Evolutionary conservation across 1,139 yeast species (phyloP).

Genomic region (Saccharomyces pastorianus): DNA sequence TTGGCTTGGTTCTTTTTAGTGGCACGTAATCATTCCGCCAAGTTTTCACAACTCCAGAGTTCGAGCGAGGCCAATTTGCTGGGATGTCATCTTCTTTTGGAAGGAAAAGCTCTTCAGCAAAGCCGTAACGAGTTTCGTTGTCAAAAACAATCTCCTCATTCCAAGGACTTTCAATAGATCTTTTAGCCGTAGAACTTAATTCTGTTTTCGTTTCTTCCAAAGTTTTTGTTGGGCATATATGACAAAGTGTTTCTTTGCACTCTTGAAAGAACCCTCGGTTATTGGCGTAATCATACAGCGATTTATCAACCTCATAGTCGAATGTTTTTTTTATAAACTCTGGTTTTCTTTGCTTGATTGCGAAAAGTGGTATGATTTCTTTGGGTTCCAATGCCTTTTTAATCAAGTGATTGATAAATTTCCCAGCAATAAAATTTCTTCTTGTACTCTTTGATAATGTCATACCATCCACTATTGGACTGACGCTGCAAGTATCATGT

Average conservation of each 20-base stretch:
- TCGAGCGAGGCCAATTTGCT: conserved; percentile 31
- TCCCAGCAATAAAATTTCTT: conserved; percentile 62
- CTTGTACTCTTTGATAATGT: conserved; percentile 66
- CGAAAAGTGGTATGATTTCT: conserved; percentile 29
- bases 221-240: conserved; percentile 30
- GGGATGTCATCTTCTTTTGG: conserved; percentile 40
- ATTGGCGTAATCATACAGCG: conserved; percentile 25
- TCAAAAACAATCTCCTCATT: conserved; percentile 47
- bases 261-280: conserved; percentile 43
- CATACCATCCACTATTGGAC: conserved; percentile 92
- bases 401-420: conserved; percentile 35
- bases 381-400: conserved; percentile 23
- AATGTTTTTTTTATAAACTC: conserved; percentile 26
- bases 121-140: conserved; percentile 50
- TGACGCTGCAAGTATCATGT: conserved; percentile 71
- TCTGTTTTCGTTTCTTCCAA: conserved; percentile 21
- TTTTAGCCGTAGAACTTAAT: conserved; percentile 24
- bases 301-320: conserved; percentile 30
- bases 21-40: conserved; percentile 60
- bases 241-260: conserved; percentile 54
- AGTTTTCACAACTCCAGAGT: conserved; percentile 28
- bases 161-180: conserved; percentile 78
- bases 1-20: conserved; percentile 44
- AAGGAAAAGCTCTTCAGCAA: conserved; percentile 70
- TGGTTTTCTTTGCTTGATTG: conserved; percentile 27